A percentile compares a stretch with the other conserved stretches of the same genome.
These are phyloP conservation scores for Venturia asperata DNA, from an alignment of 2,329 filamentous ascomycete species.

Conservation along the genomic window DNA sequence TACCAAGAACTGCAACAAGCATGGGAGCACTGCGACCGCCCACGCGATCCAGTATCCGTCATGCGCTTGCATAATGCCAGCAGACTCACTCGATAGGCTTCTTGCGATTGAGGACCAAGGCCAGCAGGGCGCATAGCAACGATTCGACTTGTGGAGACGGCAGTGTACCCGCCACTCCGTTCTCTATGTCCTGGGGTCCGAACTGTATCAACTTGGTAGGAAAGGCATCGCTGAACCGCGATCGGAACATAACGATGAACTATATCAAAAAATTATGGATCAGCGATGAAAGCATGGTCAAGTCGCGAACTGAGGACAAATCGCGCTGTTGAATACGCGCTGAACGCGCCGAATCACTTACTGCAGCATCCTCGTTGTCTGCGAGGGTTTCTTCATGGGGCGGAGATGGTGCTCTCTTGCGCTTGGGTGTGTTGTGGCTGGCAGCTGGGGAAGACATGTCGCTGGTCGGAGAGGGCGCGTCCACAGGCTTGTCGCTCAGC, in stretches of 20 bases:
- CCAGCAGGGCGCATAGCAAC: slow-evolving; percentile 81
- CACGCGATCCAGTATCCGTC: not conserved
- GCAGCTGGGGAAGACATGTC: slow-evolving; percentile 27
- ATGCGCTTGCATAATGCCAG: not conserved
- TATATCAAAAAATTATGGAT: slow-evolving; percentile 34
- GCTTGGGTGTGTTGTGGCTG: slow-evolving; percentile 37
- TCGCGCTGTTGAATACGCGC: slow-evolving; percentile 30
- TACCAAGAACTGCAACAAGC: slow-evolving; percentile 16
- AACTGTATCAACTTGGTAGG: slow-evolving; percentile 81
- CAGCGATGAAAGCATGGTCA: slow-evolving; percentile 27
- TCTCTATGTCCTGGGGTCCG: slow-evolving; percentile 91
- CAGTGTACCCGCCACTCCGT: slow-evolving; percentile 67
- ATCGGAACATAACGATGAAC: slow-evolving; percentile 98
- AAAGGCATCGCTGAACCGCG: slow-evolving; percentile 84
- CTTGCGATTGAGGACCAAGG: slow-evolving; percentile 88
- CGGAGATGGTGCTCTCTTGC: slow-evolving; percentile 79
- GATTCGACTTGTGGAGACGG: slow-evolving; percentile 82
- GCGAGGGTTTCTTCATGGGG: slow-evolving; percentile 84
- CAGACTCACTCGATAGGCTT: slow-evolving; percentile 83
- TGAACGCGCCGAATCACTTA: slow-evolving; percentile 50
- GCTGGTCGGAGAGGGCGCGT: slow-evolving; percentile 7
- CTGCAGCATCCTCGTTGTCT: slow-evolving; percentile 86
- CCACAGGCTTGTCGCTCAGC: slow-evolving; percentile 23
- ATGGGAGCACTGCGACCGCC: slow-evolving; percentile 7
- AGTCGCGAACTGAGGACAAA: slow-evolving; percentile 23